Conservation (phyloP, 345 rosid genomes). For the Balakata baccata region DNA sequence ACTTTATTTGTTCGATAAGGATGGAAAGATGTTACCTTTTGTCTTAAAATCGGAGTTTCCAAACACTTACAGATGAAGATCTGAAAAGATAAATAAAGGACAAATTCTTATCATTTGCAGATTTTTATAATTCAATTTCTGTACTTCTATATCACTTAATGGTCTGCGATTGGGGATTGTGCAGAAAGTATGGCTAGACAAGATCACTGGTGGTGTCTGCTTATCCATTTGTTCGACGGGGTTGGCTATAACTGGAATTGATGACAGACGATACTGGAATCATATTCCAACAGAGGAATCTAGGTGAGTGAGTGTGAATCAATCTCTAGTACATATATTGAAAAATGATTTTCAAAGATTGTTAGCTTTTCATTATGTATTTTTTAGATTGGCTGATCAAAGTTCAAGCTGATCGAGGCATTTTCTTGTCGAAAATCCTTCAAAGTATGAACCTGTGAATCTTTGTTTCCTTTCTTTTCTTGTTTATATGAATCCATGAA, state of each 20-base stretch:
- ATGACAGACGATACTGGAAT: conserved; percentile 95
- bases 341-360: conserved; percentile 17
- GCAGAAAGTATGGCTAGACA: conserved; percentile 88
- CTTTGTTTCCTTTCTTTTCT: conserved; percentile 5
- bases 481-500: not conserved
- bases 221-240: conserved; percentile 65
- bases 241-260: conserved; percentile 70
- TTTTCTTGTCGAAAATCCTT: conserved; percentile 28
- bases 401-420: conserved; percentile 17
- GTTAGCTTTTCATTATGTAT: conserved; percentile 24
- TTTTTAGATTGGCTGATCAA: conserved; percentile 27
- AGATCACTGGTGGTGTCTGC: conserved; percentile 63
- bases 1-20: not conserved
- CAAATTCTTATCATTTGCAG: not conserved
- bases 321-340: not conserved
- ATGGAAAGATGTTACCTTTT: not conserved
- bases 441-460: conserved; percentile 16
- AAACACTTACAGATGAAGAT: not conserved
- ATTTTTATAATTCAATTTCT: not conserved
- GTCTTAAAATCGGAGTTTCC: not conserved
- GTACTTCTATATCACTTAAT: conserved; percentile 14
- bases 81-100: not conserved
- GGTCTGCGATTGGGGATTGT: conserved; percentile 15
- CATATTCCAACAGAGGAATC: conserved; percentile 77
- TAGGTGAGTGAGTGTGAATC: conserved; percentile 53